Percentiles rank a stretch among this genome's conserved stretches.
These are phyloP conservation scores for Stachybotrys echinatus DNA, from an alignment of 2,329 filamentous ascomycete species.

Conservation along the genomic window DNA sequence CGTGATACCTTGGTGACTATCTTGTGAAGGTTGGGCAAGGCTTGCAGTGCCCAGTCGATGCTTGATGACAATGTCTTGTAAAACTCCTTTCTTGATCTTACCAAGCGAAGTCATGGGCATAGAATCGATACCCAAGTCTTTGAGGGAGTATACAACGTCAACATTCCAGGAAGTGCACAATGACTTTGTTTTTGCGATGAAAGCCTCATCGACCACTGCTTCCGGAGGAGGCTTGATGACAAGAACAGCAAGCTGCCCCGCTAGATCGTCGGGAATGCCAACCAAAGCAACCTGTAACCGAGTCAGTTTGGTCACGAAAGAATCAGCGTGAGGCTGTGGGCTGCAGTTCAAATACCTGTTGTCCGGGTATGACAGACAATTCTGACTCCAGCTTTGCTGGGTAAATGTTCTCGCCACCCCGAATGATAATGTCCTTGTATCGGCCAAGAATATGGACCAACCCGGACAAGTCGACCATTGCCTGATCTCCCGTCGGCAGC, in stretches of 20 bases:
- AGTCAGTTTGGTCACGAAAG: neutral
- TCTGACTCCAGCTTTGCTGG: slow-evolving; percentile 28
- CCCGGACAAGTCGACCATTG: slow-evolving; percentile 28
- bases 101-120: slow-evolving; percentile 37
- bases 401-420: slow-evolving; percentile 39
- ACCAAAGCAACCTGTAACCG: slow-evolving; percentile 31
- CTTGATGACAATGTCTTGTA: slow-evolving; percentile 18
- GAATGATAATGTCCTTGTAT: slow-evolving; percentile 41
- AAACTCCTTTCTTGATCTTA: slow-evolving; percentile 36
- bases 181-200: neutral
- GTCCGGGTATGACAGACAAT: slow-evolving; percentile 26
- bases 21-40: no score
- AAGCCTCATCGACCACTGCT: neutral
- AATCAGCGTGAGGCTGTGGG: neutral
- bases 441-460: slow-evolving; percentile 32
- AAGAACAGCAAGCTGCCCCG: slow-evolving; percentile 42
- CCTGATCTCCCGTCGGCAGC: slow-evolving; percentile 36
- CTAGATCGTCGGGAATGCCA: slow-evolving; percentile 35
- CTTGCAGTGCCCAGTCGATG: slow-evolving; percentile 2
- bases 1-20: slow-evolving; percentile 6
- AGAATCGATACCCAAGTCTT: slow-evolving; percentile 30
- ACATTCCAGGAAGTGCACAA: slow-evolving; percentile 11
- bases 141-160: slow-evolving; percentile 32
- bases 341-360: slow-evolving; percentile 16
- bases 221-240: slow-evolving; percentile 19